These are phyloP conservation scores for Trapa incisa DNA, from an alignment of 345 rosid species.

Conservation along the genomic window DNA sequence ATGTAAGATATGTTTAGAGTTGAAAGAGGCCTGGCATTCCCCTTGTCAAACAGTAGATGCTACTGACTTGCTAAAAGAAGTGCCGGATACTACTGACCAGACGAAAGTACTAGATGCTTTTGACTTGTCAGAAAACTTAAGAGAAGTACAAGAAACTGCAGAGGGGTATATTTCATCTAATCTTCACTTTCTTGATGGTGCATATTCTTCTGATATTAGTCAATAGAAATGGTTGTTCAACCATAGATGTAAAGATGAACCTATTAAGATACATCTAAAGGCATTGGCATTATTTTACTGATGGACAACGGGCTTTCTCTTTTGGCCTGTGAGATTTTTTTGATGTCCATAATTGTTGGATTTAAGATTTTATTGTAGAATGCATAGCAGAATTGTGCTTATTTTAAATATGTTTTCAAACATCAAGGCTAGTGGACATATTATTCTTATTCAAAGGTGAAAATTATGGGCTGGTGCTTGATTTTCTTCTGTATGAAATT, in stretches of 20 bases:
- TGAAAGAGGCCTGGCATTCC: slow-evolving; percentile 22
- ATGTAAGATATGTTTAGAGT: slow-evolving; percentile 45
- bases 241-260: neutral
- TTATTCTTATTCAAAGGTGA: neutral
- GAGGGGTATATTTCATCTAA: neutral
- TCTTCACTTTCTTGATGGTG: neutral
- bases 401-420: too few species aligned
- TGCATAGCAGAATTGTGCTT: neutral
- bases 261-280: neutral
- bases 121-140: neutral
- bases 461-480: neutral
- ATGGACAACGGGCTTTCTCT: neutral
- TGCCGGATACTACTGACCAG: neutral
- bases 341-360: neutral
- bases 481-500: neutral
- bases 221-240: neutral
- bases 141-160: neutral
- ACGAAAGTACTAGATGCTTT: neutral
- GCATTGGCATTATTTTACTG: neutral
- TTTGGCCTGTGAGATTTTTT: neutral
- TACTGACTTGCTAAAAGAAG: slow-evolving; percentile 5
- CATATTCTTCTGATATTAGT: neutral
- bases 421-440: neutral
- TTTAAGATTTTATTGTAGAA: neutral
- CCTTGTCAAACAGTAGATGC: slow-evolving; percentile 16